phyloP scores from a whole-genome alignment of 106 monocot species.

The Apostasia shenzhenica region DNA sequence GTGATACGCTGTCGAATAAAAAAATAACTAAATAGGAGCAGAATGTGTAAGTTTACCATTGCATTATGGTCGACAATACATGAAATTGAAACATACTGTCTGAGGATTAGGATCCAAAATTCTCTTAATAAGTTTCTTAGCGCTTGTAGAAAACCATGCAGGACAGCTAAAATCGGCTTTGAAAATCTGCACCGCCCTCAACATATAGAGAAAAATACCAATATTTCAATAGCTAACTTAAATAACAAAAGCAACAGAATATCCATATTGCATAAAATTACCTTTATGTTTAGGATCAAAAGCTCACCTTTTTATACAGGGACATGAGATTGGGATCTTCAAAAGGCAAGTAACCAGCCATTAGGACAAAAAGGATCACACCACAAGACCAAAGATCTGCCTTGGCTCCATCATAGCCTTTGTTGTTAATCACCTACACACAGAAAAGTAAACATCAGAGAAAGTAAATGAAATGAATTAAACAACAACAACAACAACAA shows the following conservation, averaged over 20 bases:
- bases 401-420: constrained; percentile 93
- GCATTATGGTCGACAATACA: neutral
- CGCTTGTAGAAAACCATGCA: constrained; percentile 88
- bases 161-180: constrained; percentile 93
- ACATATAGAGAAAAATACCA: constrained; percentile 1
- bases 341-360: constrained; percentile 92
- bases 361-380: constrained; percentile 82
- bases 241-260: neutral
- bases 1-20: constrained; percentile 68
- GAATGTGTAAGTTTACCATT: neutral
- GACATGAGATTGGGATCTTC: constrained; percentile 68
- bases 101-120: constrained; percentile 87
- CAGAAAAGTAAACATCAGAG: too few relatives aligned
- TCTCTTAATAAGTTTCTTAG: constrained; percentile 84
- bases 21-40: neutral
- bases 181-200: constrained; percentile 43
- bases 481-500: neutral
- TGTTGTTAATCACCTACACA: constrained; percentile 69
- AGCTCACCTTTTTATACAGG: constrained; percentile 69
- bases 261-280: neutral
- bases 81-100: constrained; percentile 34
- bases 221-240: neutral
- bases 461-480: neutral
- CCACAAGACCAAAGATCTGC: constrained; percentile 98
- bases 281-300: neutral